Evolutionary conservation across 202 grass and related monocot genomes (phyloP).

Genomic region (Brachypodium distachyon): DNA sequence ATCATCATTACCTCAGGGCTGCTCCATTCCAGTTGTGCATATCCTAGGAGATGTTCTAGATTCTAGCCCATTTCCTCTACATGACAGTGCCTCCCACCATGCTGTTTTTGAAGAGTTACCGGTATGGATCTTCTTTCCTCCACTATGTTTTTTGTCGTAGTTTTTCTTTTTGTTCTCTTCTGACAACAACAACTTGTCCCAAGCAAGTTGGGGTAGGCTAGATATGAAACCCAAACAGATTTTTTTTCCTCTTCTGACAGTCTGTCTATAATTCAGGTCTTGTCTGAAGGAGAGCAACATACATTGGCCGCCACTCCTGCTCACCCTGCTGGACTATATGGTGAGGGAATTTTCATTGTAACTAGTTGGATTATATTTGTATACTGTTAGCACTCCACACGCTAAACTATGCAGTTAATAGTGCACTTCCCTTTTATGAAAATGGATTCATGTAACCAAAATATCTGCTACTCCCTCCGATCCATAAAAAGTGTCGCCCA

Average conservation of each 20-base stretch:
- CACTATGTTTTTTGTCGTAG: background rate
- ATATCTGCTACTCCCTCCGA: too few species aligned
- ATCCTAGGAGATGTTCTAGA: slow-evolving; percentile 44
- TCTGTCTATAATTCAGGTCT: slow-evolving; percentile 43
- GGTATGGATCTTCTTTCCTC: slow-evolving; percentile 24
- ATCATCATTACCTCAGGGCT: slow-evolving; percentile 22
- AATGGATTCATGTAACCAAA: background rate
- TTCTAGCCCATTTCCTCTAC: slow-evolving; percentile 18
- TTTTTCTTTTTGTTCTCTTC: slow-evolving; percentile 4
- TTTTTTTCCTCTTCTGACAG: slow-evolving; percentile 1
- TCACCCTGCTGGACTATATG: slow-evolving; percentile 75
- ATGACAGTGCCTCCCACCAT: slow-evolving; percentile 15
- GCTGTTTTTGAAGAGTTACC: slow-evolving; percentile 47
- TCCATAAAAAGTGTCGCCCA: too few species aligned
- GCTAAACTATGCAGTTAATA: background rate
- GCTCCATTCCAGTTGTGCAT: slow-evolving; percentile 44
- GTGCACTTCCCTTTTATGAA: background rate
- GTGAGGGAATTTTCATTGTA: slow-evolving; percentile 14
- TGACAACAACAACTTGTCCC: too few species aligned
- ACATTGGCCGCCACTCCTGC: slow-evolving; percentile 68
- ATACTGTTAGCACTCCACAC: background rate
- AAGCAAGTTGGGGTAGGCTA: too few species aligned
- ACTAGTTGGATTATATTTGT: background rate
- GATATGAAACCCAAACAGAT: too few species aligned
- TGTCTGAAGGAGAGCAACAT: slow-evolving; percentile 60